phyloP scores from a whole-genome alignment of 495 filamentous ascomycete species.

The Aspergillus ellipticus region DNA sequence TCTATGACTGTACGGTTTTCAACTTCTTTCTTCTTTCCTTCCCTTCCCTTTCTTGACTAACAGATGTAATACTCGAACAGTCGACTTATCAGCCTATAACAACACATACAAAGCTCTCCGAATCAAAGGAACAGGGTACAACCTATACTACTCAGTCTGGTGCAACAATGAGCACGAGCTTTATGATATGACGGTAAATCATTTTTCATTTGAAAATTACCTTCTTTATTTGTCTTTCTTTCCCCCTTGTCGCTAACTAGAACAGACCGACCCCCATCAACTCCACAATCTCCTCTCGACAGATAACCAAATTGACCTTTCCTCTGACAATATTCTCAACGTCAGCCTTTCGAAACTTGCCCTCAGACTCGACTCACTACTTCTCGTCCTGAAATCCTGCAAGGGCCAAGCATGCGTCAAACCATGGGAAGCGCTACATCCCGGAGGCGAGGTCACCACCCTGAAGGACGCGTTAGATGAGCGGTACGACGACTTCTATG shows the following conservation, averaged over 20 bases:
- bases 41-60: neutral
- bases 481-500: slow-evolving; percentile 53
- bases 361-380: slow-evolving; percentile 49
- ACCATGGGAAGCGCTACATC: slow-evolving; percentile 53
- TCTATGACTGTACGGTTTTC: slow-evolving; percentile 8
- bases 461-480: slow-evolving; percentile 34
- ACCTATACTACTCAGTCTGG: slow-evolving; percentile 55
- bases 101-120: slow-evolving; percentile 57
- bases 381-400: slow-evolving; percentile 58
- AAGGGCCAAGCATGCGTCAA: slow-evolving; percentile 43
- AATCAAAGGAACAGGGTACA: slow-evolving; percentile 44
- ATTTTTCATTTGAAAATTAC: too few relatives aligned
- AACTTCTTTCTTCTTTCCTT: neutral
- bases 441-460: slow-evolving; percentile 34
- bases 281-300: slow-evolving; percentile 45
- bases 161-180: slow-evolving; percentile 55
- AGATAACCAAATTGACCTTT: neutral
- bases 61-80: neutral
- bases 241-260: neutral
- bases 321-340: slow-evolving; percentile 27
- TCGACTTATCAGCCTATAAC: slow-evolving; percentile 20
- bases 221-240: too few relatives aligned
- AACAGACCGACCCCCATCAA: slow-evolving; percentile 48
- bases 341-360: slow-evolving; percentile 36
- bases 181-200: slow-evolving; percentile 45